phyloP scores from a whole-genome alignment of 1,284 basidiomycete species.

The Hypsizygus ulmarius region DNA sequence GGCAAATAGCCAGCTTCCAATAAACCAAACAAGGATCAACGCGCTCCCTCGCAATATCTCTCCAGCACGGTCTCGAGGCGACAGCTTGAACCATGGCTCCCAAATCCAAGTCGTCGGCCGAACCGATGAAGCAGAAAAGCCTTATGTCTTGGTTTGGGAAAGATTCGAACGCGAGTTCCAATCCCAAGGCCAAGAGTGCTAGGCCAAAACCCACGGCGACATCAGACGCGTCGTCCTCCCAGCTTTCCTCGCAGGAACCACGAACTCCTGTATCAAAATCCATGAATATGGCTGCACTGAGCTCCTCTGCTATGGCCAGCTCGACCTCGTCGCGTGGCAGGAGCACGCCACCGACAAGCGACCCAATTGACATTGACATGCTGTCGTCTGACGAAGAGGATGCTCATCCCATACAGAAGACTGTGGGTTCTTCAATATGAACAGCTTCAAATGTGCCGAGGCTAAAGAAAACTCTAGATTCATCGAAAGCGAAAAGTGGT shows the following conservation, averaged over 20 bases:
- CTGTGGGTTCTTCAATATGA: conserved; percentile 28
- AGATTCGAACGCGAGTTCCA: conserved; percentile 22
- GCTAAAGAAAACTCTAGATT: conserved; percentile 17
- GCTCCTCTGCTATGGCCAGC: conserved; percentile 37
- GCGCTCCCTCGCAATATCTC: conserved; percentile 17
- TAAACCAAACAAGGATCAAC: conserved; percentile 28
- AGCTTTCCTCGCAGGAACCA: conserved; percentile 27
- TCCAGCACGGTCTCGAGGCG: conserved; percentile 2
- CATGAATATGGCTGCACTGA: conserved; percentile 23
- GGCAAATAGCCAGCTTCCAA: background rate
- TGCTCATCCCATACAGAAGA: conserved; percentile 28
- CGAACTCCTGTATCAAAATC: conserved; percentile 38
- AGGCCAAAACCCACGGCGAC: conserved; percentile 23
- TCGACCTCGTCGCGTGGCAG: conserved; percentile 48
- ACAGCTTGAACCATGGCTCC: conserved; percentile 29
- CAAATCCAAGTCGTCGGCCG: conserved; percentile 34
- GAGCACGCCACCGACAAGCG: conserved; percentile 72
- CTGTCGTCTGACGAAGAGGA: conserved; percentile 49
- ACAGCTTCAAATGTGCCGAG: background rate
- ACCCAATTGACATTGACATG: conserved; percentile 73
- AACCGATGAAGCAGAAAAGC: conserved; percentile 69
- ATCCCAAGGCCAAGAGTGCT: conserved; percentile 26
- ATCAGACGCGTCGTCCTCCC: conserved; percentile 25
- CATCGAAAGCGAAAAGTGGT: conserved; percentile 68
- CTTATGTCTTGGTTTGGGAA: conserved; percentile 69